These are phyloP conservation scores for Xylaria grammica DNA, from an alignment of 495 filamentous ascomycete species.

Conservation along the genomic window DNA sequence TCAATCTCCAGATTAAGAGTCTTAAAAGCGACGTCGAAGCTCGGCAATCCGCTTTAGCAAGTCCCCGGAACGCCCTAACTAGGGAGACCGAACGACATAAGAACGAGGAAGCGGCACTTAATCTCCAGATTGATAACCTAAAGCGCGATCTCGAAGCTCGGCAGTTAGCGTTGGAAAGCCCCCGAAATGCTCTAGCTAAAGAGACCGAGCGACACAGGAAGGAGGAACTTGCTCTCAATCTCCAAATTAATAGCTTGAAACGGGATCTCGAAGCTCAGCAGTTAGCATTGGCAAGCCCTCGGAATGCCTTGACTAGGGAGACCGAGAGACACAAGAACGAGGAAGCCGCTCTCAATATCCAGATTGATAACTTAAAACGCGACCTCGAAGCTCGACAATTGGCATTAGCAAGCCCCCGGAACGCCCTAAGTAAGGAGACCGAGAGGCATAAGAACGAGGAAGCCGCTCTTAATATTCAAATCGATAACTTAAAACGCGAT, in stretches of 20 bases:
- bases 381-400: conserved; percentile 50
- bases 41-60: conserved; percentile 47
- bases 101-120: conserved; percentile 38
- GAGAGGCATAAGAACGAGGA: conserved; percentile 31
- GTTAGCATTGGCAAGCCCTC: conserved; percentile 47
- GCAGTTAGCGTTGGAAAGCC: conserved; percentile 47
- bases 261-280: conserved; percentile 50
- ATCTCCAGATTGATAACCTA: conserved; percentile 47
- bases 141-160: conserved; percentile 48
- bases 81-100: conserved; percentile 40
- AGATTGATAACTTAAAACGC: conserved; percentile 48
- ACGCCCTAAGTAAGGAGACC: neutral
- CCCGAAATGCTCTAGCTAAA: conserved; percentile 41
- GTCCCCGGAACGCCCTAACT: conserved; percentile 44
- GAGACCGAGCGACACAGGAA: conserved; percentile 43
- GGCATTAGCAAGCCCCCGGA: conserved; percentile 47
- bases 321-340: conserved; percentile 43
- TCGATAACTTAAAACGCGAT: conserved; percentile 71
- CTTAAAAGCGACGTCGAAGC: conserved; percentile 52
- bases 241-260: conserved; percentile 49
- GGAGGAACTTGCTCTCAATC: conserved; percentile 35
- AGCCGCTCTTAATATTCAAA: conserved; percentile 60
- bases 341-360: conserved; percentile 35
- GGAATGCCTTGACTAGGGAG: conserved; percentile 38
- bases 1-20: conserved; percentile 51